A percentile compares a stretch with the other conserved stretches of the same genome.
These are phyloP conservation scores for Thielaviopsis euricoi DNA, from an alignment of 2,329 filamentous ascomycete genomes.

Conservation along the genomic window DNA sequence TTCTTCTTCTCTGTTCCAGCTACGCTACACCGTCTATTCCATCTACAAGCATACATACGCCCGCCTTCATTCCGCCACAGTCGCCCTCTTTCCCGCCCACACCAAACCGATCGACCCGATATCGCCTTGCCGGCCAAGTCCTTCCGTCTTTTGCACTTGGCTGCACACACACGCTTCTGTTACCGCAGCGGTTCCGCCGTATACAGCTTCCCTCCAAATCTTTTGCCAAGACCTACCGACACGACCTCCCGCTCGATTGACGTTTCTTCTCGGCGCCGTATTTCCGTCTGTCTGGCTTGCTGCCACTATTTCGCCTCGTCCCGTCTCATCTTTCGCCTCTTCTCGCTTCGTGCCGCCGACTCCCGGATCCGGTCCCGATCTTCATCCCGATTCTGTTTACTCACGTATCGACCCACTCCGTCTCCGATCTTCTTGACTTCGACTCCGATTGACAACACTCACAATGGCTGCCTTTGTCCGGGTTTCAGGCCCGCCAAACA, in stretches of 20 bases:
- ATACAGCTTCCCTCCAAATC: neutral
- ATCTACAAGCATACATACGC: too few relatives aligned
- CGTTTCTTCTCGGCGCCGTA: neutral
- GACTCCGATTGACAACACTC: slow-evolving; percentile 20
- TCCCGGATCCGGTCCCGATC: neutral
- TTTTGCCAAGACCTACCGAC: neutral
- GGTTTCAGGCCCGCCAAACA: slow-evolving; percentile 93
- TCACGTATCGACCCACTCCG: neutral
- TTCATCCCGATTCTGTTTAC: neutral
- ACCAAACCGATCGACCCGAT: neutral
- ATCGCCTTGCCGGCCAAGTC: neutral
- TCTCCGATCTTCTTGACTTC: neutral
- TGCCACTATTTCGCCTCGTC: neutral
- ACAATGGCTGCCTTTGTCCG: slow-evolving; percentile 67
- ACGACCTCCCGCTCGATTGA: neutral
- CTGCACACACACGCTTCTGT: neutral
- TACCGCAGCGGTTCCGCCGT: neutral
- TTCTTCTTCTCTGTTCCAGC: neutral
- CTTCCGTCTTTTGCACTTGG: neutral
- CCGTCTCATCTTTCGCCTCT: neutral
- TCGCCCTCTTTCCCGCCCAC: neutral
- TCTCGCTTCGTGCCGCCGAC: neutral
- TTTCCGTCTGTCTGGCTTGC: neutral
- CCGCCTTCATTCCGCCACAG: too few relatives aligned
- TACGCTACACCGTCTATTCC: neutral